A percentile compares a stretch with the other conserved stretches of the same genome.
phyloP scores from a whole-genome alignment of 345 rosid genomes.

The Eutrema heterophyllum region DNA sequence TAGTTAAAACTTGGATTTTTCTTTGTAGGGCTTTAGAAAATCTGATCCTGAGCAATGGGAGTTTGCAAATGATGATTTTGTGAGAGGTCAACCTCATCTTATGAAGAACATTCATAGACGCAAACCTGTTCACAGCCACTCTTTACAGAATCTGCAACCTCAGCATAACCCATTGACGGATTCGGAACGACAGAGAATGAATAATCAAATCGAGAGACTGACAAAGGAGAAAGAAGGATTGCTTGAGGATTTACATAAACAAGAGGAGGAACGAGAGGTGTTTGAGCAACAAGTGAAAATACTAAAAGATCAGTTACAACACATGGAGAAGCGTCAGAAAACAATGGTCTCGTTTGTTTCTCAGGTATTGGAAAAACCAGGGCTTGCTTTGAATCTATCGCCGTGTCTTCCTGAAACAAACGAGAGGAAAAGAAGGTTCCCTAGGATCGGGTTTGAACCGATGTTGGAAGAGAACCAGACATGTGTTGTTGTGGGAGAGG shows the following conservation, averaged over 20 bases:
- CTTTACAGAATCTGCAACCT: slow-evolving; percentile 54
- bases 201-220: slow-evolving; percentile 57
- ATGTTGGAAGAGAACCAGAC: slow-evolving; percentile 40
- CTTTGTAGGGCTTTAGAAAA: slow-evolving; percentile 80
- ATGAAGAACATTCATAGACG: slow-evolving; percentile 88
- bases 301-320: slow-evolving; percentile 56
- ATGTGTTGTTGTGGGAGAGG: slow-evolving; percentile 20
- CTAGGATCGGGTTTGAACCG: slow-evolving; percentile 40
- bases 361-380: slow-evolving; percentile 63
- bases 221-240: slow-evolving; percentile 53
- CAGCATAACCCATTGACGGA: slow-evolving; percentile 54
- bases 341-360: slow-evolving; percentile 49
- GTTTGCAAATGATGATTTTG: slow-evolving; percentile 83
- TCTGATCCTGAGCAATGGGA: slow-evolving; percentile 95
- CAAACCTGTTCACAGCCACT: slow-evolving; percentile 93
- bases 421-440: slow-evolving; percentile 82
- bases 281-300: slow-evolving; percentile 49
- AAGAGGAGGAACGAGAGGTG: slow-evolving; percentile 44
- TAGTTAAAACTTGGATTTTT: background rate
- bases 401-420: slow-evolving; percentile 43
- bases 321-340: slow-evolving; percentile 63
- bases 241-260: slow-evolving; percentile 45
- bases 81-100: slow-evolving; percentile 72
- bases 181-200: slow-evolving; percentile 53
- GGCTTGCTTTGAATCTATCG: slow-evolving; percentile 50